These are phyloP conservation scores for Lycium ferocissimum DNA, from an alignment of 257 asterid genomes.

Conservation along the genomic window DNA sequence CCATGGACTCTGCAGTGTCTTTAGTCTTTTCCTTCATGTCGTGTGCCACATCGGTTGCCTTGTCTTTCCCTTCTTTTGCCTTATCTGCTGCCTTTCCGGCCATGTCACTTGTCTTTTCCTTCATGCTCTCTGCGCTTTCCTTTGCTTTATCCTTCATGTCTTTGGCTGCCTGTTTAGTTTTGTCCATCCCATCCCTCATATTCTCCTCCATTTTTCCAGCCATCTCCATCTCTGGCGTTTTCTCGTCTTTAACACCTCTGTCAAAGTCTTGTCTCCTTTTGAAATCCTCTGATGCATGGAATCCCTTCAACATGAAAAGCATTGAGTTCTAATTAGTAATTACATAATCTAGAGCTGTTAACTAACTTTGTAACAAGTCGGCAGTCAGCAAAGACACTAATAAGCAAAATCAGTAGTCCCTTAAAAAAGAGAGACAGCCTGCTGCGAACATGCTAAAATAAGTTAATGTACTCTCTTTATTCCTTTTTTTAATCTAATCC, in stretches of 20 bases:
- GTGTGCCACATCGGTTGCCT: constrained; percentile 37
- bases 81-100: constrained; percentile 33
- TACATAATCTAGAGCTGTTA: not conserved
- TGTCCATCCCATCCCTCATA: constrained; percentile 38
- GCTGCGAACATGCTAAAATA: too few relatives aligned
- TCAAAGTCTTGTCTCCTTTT: constrained; percentile 41
- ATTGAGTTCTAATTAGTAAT: not conserved
- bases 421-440: too few relatives aligned
- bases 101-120: constrained; percentile 35
- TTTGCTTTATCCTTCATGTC: constrained; percentile 54
- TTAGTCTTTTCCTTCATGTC: constrained; percentile 42
- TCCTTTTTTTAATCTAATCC: too few relatives aligned
- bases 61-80: constrained; percentile 39
- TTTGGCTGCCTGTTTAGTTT: constrained; percentile 39
- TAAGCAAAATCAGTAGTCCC: too few relatives aligned
- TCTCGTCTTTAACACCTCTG: constrained; percentile 12
- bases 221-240: constrained; percentile 27
- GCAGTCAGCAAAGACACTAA: not conserved
- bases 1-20: constrained; percentile 44
- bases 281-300: constrained; percentile 47
- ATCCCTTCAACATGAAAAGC: constrained; percentile 43
- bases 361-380: not conserved
- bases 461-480: too few relatives aligned
- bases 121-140: constrained; percentile 38
- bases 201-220: constrained; percentile 1